Base-by-base conservation (phyloP, 139 green algal genomes). In the Pedinophyceae sp. region DNA sequence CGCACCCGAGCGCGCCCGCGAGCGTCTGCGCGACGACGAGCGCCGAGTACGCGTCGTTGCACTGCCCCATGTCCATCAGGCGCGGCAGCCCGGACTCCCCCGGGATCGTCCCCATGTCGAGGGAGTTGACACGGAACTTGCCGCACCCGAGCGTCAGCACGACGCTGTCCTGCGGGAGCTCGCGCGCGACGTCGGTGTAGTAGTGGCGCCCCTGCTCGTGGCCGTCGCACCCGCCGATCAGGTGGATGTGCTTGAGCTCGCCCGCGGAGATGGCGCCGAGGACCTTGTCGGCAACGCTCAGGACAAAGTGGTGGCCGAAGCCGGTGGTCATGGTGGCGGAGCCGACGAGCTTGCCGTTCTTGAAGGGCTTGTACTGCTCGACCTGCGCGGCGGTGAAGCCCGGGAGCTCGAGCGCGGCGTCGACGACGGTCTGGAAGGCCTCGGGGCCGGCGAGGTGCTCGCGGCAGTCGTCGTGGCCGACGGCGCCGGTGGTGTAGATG, bases 41-140 rank as follows among this genome's bases (percentile, higher is more conserved):
- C 18, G 58, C 58, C 18, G 58, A 58, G 60, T 72, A 77, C 1
- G 69, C 52, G 47, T 77, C 69, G 57, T 76, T 73, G 64, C 68
- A 76, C 66, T 84, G 77, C n/a, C 78, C 78, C 72, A 87, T 81
- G 76, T 88, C 79, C 62, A 88, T 47, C 68, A 87, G 69, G 46
- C 79, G 70, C 1, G 79, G 79, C 55, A 88, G 57, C 3, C 55
- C 43, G 13, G 71, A 83, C n/a, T n/a, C n/a, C 60, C 55, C 68
- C 0, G 56, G 56, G 50, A 85, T 58, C 10, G 22, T 77, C 50
- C 78, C 71, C 45, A 65, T 65, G 47, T 72, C 64, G 58, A 80
- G 73, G 59, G 80, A 65, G 55, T 74, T 72, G 48, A 86, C 66
- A 30, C 78, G 70, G 61, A 76, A 86, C 73, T 86, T 86, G 58